Evolutionary conservation across 352 stramenopile genomes (phyloP).

Genomic region (Phytopythium boreale): DNA sequence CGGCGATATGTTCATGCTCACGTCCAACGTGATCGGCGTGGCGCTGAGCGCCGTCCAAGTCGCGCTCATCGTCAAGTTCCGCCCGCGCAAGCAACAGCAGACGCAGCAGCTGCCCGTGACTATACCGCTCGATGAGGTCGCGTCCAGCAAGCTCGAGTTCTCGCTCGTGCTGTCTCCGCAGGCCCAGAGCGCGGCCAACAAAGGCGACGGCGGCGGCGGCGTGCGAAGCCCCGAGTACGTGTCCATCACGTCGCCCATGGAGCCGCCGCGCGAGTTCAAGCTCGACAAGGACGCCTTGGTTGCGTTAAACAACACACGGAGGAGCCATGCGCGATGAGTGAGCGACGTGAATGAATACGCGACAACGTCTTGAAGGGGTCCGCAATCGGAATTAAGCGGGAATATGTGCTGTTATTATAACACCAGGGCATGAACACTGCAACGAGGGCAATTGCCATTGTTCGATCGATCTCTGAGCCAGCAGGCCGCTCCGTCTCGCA

Average conservation of each 20-base stretch:
- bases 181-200: not conserved
- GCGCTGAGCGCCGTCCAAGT: conserved; percentile 38
- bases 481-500: no score
- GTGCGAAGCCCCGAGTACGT: conserved; percentile 2
- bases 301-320: no score
- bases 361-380: not conserved
- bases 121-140: not conserved
- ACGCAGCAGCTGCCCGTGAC: not conserved
- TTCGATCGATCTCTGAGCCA: not conserved
- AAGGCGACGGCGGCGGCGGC: not conserved
- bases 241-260: not conserved
- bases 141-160: conserved; percentile 4
- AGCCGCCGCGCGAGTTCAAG: not conserved
- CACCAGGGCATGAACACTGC: no score
- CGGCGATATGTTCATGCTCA: conserved; percentile 37
- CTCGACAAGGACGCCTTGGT: not conserved
- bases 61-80: conserved; percentile 36
- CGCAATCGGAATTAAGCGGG: not conserved
- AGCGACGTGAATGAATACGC: not conserved
- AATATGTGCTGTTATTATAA: not conserved
- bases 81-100: conserved; percentile 11
- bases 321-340: no score
- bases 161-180: not conserved
- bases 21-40: conserved; percentile 36
- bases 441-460: no score